Conservation (phyloP, 2,329 filamentous ascomycete genomes). For the Exophiala sideris region DNA sequence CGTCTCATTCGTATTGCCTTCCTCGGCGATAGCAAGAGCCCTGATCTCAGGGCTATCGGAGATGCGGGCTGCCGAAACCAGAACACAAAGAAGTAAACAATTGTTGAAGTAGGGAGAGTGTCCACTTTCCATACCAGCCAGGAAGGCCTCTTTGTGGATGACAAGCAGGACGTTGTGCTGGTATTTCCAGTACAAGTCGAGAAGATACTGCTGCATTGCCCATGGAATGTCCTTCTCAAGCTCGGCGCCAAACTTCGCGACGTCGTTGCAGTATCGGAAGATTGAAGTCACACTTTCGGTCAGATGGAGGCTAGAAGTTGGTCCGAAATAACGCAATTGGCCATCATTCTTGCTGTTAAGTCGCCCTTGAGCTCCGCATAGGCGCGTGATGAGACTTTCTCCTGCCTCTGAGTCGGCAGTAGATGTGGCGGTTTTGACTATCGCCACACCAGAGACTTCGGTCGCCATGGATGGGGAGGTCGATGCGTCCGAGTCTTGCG, state of each 20-base stretch:
- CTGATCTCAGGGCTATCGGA: conserved; percentile 8
- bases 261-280: conserved; percentile 9
- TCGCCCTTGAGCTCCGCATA: conserved; percentile 3
- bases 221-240: conserved; percentile 10
- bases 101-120: conserved; percentile 10
- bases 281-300: conserved; percentile 8
- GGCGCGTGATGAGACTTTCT: conserved; percentile 5
- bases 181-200: conserved; percentile 16
- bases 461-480: not conserved
- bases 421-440: not conserved
- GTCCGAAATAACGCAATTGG: conserved; percentile 10
- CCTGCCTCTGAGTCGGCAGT: not conserved
- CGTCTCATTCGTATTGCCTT: conserved; percentile 1
- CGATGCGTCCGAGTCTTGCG: not conserved
- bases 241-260: conserved; percentile 3
- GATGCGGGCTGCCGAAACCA: conserved; percentile 8
- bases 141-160: conserved; percentile 16
- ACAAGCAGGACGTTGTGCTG: conserved; percentile 9
- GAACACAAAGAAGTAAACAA: conserved; percentile 16
- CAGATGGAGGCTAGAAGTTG: conserved; percentile 10
- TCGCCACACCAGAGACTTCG: not conserved
- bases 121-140: conserved; percentile 7
- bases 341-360: conserved; percentile 7
- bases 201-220: conserved; percentile 14
- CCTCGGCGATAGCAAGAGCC: not conserved